Base-by-base conservation (phyloP, 2,329 filamentous ascomycete genomes). In the Penicillium sp. region DNA sequence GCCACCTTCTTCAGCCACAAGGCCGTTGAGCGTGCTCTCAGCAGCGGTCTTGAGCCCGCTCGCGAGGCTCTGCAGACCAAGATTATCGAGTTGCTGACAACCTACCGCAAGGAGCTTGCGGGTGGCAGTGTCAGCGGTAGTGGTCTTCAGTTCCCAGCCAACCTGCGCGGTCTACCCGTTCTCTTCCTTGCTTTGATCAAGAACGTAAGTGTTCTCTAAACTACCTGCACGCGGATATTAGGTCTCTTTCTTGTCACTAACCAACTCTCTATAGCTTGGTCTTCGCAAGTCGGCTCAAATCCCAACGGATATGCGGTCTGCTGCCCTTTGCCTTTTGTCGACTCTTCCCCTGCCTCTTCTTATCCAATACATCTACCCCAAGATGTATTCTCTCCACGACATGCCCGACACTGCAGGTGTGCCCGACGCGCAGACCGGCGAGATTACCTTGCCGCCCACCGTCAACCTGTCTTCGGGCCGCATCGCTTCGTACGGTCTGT, bases 1-100 rank as follows among this genome's bases (percentile, higher is more conserved):
- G 90, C 93, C 3, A 91, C 91, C 13, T 98, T 94, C 82, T 98
- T 94, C 82, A 94, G 90, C 70, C 95, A 99, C 84, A 98, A 98
- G 82, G 95, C 95, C 16, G 95, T 98, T 3, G 95, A 99, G 81
- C 86, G 92, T 69, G 89, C 91, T 11, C 82, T 99, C 42, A 89
- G 91, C 70, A 92, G 87, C 70, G 93, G 94, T 42, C 82, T 99
- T 55, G 95, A 99, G 70, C 89, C 92, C 52, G 95, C 95, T 54
- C 86, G 95, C 45, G 95, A 99, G 77, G 90, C 92, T 51, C 83
- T 98, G 46, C 93, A 97, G 76, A 87, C 89, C 67, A 99, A 99
- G 84, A 82, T 97, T 45, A 90, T 93, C 30, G 95, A 99, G 80
- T 85, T 99, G 52, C 82, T 99, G 62, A 90, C 94, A 76, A 98